Base-by-base conservation (phyloP, 306 rosid genomes). In the Benincasa hispida region DNA sequence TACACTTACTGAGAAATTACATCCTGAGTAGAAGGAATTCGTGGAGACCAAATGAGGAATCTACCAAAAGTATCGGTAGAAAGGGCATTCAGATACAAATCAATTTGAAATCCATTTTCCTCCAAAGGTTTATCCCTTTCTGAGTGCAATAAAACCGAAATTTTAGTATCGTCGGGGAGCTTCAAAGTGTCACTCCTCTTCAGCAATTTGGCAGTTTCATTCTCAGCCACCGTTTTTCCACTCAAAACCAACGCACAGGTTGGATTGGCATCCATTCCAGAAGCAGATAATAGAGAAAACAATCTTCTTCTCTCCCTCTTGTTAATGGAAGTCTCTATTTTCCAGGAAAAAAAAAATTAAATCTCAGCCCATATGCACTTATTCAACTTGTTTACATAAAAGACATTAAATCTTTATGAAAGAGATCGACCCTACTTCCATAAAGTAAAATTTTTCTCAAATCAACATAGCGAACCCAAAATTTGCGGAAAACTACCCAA, bases 1-100 rank as follows among this genome's bases (percentile, higher is more conserved):
- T 55, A 76, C 60, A 84, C 92, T 76, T 79, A 95, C 96, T 82
- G 81, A 60, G 98, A 89, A 80, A 92, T 83, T 6, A 95, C 90
- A 79, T 95, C 98, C 12, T 95, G 99, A 4, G 99, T 95, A 4
- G 99, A 90, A 81, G 93, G 48, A 83, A 92, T 79, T 76, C 68
- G 79, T 0, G 93, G 93, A 62, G 97, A 90, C 97, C 97, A 95
- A 28, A 92, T 78, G 73, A 95, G 89, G 67, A 92, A 81, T 85
- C 96, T 86, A 58, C 99, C 98, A 83, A 87, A 95, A 84, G 82
- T 84, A 81, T 78, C 67, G 24, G 95, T 90, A 6, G 87, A 85
- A 75, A 95, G 98, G 75, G 89, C 86, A 77, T 56, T 62, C 92
- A 95, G 80, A 84, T 73, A 92, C 41, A 80, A 86, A 59, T 82